A percentile compares a stretch with the other conserved stretches of the same genome.
These are phyloP conservation scores for Hebeloma cylindrosporum DNA, from an alignment of 768 basidiomycete genomes.

Conservation along the genomic window DNA sequence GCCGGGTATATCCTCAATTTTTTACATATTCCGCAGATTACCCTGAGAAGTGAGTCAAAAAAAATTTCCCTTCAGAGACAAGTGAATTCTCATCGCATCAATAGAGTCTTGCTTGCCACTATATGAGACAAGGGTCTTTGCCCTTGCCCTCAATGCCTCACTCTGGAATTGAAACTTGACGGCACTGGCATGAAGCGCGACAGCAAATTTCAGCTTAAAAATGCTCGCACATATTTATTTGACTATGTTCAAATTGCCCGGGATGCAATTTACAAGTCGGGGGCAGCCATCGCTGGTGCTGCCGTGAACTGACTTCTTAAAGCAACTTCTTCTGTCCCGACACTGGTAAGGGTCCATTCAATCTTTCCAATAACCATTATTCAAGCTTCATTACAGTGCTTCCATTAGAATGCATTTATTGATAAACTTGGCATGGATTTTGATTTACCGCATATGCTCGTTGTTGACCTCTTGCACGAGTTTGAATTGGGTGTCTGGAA, in stretches of 20 bases:
- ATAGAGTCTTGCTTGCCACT: constrained; percentile 32
- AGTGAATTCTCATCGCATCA: not conserved
- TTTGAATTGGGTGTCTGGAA: constrained; percentile 44
- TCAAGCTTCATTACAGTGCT: not conserved
- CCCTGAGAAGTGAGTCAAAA: constrained; percentile 40
- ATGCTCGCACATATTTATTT: too few species aligned
- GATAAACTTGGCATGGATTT: constrained; percentile 23
- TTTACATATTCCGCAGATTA: constrained; percentile 40
- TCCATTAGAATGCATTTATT: constrained; percentile 23
- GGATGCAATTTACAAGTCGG: too few species aligned
- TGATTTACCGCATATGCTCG: constrained; percentile 27
- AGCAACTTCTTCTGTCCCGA: too few species aligned
- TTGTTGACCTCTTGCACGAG: constrained; percentile 37
- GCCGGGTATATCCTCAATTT: constrained; percentile 32
- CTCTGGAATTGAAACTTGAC: constrained; percentile 9
- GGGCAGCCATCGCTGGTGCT: too few species aligned
- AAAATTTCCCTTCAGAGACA: not conserved
- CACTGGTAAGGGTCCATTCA: too few species aligned
- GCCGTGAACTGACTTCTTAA: too few species aligned
- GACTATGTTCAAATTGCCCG: too few species aligned
- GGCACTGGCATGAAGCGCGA: too few species aligned
- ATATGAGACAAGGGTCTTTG: constrained; percentile 32
- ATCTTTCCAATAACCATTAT: too few species aligned
- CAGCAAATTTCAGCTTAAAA: too few species aligned
- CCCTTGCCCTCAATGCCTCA: constrained; percentile 34